These are phyloP conservation scores for Graphilbum ipis-grandicollis DNA, from an alignment of 2,329 filamentous ascomycete genomes.

Conservation along the genomic window DNA sequence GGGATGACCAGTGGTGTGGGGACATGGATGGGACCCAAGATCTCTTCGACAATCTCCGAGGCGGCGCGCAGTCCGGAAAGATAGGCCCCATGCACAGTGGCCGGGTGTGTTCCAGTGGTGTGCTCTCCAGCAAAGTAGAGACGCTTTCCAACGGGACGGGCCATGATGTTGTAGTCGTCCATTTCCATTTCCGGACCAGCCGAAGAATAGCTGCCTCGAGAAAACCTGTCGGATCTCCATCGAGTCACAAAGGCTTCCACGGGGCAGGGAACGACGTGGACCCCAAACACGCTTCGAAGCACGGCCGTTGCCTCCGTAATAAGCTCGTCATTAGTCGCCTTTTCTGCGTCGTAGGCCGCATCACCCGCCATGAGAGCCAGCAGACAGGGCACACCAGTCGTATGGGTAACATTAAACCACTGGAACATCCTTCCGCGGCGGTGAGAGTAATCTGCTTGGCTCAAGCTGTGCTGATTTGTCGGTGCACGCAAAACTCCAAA, in stretches of 20 bases:
- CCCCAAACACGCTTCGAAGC: constrained; percentile 58
- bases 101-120: constrained; percentile 87
- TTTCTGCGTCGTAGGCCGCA: constrained; percentile 76
- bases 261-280: constrained; percentile 50
- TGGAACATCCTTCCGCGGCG: constrained; percentile 87
- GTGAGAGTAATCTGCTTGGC: constrained; percentile 61
- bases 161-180: constrained; percentile 88
- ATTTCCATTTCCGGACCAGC: constrained; percentile 67
- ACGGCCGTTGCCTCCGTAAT: constrained; percentile 66
- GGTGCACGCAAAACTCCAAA: constrained; percentile 79
- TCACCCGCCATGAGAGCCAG: constrained; percentile 93
- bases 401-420: constrained; percentile 92
- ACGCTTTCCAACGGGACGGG: constrained; percentile 56
- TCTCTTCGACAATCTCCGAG: constrained; percentile 62
- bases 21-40: constrained; percentile 67
- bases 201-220: constrained; percentile 90
- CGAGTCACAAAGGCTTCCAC: constrained; percentile 77
- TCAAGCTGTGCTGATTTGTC: constrained; percentile 48
- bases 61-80: constrained; percentile 82
- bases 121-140: constrained; percentile 93
- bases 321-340: constrained; percentile 55
- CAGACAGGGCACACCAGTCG: constrained; percentile 71
- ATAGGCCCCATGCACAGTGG: constrained; percentile 93
- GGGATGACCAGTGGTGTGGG: constrained; percentile 58
- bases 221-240: constrained; percentile 82